phyloP scores from a whole-genome alignment of 2,329 filamentous ascomycete genomes.

The Blastomyces percursus region DNA sequence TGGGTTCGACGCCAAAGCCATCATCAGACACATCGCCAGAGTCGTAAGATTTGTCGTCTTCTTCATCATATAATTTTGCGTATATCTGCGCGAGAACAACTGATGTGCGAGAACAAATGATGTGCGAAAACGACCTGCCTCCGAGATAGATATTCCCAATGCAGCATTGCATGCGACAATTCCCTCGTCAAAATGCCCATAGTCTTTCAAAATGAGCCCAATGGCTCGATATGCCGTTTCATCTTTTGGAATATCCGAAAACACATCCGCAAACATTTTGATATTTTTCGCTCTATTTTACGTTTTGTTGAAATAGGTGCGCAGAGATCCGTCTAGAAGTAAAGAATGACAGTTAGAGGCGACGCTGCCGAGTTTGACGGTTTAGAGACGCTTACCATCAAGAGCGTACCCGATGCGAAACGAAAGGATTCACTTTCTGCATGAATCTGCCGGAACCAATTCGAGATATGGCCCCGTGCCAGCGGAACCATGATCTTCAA shows the following conservation, averaged over 20 bases:
- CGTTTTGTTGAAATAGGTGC: background rate
- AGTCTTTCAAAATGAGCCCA: background rate
- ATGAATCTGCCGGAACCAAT: background rate
- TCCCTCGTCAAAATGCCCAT: background rate
- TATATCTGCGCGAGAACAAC: background rate
- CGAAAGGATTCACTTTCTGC: background rate
- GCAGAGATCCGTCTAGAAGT: background rate
- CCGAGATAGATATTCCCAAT: background rate
- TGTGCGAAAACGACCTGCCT: background rate
- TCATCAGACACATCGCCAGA: background rate
- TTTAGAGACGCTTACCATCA: background rate
- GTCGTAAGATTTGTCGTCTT: background rate
- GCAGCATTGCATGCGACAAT: background rate
- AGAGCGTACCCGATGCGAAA: background rate
- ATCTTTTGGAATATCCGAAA: conserved; percentile 1
- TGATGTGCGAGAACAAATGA: background rate
- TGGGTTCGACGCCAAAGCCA: background rate
- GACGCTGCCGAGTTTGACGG: background rate
- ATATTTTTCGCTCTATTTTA: background rate
- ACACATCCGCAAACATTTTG: background rate
- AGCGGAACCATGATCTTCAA: conserved; percentile 1
- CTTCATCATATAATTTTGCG: background rate
- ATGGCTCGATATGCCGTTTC: background rate
- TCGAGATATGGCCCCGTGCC: background rate
- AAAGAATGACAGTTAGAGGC: background rate